A percentile compares a stretch with the other conserved stretches of the same genome.
Evolutionary conservation across 2,329 filamentous ascomycete genomes (phyloP).

Genomic region (Bipolaris oryzae): DNA sequence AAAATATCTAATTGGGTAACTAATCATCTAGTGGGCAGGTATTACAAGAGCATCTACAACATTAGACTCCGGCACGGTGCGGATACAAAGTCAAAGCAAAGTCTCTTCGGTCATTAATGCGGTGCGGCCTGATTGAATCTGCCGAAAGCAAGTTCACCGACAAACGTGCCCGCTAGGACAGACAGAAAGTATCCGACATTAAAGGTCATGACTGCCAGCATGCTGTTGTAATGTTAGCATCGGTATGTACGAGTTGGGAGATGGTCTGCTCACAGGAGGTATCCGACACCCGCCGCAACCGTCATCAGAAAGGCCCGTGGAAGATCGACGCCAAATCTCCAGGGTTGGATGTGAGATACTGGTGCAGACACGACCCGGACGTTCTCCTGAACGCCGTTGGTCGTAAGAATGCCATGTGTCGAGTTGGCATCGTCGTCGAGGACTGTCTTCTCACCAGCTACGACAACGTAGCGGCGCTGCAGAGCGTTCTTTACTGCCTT

Average conservation of each 20-base stretch:
- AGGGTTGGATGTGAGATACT: slow-evolving; percentile 65
- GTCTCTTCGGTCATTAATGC: slow-evolving; percentile 1
- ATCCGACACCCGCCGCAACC: slow-evolving; percentile 76
- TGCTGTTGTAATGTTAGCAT: slow-evolving; percentile 60
- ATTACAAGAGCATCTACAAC: background rate
- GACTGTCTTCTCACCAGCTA: slow-evolving; percentile 67
- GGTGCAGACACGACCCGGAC: slow-evolving; percentile 73
- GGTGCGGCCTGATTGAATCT: slow-evolving; percentile 60
- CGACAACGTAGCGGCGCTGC: slow-evolving; percentile 76
- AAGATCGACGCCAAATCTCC: slow-evolving; percentile 81
- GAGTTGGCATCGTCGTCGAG: slow-evolving; percentile 62
- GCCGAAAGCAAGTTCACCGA: slow-evolving; percentile 83
- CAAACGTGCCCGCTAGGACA: slow-evolving; percentile 76
- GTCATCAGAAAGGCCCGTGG: slow-evolving; percentile 73
- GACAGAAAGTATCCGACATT: slow-evolving; percentile 86
- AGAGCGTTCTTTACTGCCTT: slow-evolving; percentile 75
- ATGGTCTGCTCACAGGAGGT: slow-evolving; percentile 74
- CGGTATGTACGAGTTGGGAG: background rate
- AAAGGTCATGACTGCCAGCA: slow-evolving; percentile 91
- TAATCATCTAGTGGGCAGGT: background rate
- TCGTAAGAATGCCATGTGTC: slow-evolving; percentile 70
- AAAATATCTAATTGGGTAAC: background rate
- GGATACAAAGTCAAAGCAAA: background rate
- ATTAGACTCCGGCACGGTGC: background rate
- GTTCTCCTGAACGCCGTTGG: slow-evolving; percentile 80